These are phyloP conservation scores for Geosmithia putterillii DNA, from an alignment of 2,329 filamentous ascomycete genomes.

Conservation along the genomic window DNA sequence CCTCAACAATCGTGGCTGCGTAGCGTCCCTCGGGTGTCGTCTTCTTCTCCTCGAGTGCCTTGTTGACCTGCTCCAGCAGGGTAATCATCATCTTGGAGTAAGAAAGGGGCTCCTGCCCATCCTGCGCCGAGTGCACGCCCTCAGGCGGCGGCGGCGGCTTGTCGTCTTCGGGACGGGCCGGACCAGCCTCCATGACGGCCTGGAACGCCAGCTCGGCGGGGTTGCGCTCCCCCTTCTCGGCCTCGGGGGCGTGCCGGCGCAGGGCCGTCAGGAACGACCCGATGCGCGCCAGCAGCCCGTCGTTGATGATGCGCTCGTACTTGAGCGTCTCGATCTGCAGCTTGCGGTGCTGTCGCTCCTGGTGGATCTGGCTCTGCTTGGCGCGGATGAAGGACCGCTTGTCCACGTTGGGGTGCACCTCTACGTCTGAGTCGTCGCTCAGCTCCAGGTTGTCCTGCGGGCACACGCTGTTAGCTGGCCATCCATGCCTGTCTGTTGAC, in stretches of 20 bases:
- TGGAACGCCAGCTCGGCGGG: constrained; percentile 81
- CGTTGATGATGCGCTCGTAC: constrained; percentile 88
- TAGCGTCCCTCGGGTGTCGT: constrained; percentile 57
- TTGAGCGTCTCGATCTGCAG: constrained; percentile 83
- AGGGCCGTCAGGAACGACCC: constrained; percentile 64
- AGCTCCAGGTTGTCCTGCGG: constrained; percentile 81
- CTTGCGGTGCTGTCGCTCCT: constrained; percentile 74
- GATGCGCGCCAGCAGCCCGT: constrained; percentile 78
- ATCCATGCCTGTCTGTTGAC: neutral
- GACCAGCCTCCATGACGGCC: constrained; percentile 66
- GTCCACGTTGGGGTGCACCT: constrained; percentile 98
- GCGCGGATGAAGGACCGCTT: constrained; percentile 97
- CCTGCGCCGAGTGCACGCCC: constrained; percentile 61
- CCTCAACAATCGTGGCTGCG: constrained; percentile 64
- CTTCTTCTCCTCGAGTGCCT: constrained; percentile 67
- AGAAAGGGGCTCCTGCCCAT: constrained; percentile 56
- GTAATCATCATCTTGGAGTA: constrained; percentile 98
- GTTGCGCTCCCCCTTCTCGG: constrained; percentile 44
- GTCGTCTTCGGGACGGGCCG: constrained; percentile 59
- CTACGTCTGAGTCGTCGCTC: constrained; percentile 94
- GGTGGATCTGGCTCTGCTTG: constrained; percentile 94
- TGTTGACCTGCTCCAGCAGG: constrained; percentile 87
- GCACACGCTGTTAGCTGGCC: neutral
- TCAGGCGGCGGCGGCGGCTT: constrained; percentile 63
- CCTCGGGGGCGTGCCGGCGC: constrained; percentile 58